Percentiles rank a stretch among this genome's conserved stretches.
Evolutionary conservation across 768 basidiomycete genomes (phyloP).

Genomic region (Kwoniella newhampshirensis): DNA sequence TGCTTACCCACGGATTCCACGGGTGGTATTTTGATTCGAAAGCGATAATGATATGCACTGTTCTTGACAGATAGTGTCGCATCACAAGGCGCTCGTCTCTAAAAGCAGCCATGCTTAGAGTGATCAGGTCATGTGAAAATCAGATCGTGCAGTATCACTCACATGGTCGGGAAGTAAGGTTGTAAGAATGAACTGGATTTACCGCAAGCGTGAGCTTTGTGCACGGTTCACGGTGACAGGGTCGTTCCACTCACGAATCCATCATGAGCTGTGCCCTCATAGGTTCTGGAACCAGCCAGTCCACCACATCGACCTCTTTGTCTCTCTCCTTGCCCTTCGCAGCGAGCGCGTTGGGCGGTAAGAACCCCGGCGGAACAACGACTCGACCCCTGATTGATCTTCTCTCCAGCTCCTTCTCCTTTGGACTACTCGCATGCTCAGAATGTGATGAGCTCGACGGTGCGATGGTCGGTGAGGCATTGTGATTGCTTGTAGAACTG

Average conservation of each 20-base stretch:
- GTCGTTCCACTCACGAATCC: constrained; percentile 39
- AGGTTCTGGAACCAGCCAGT: constrained; percentile 17
- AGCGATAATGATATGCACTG: constrained; percentile 41
- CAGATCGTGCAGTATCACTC: background rate
- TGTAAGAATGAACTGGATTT: constrained; percentile 25
- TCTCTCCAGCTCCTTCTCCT: no score
- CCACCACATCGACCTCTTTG: constrained; percentile 10
- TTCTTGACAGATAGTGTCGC: constrained; percentile 39
- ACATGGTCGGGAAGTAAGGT: constrained; percentile 40
- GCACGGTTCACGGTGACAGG: no score
- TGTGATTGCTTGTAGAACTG: background rate
- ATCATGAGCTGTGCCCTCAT: constrained; percentile 31
- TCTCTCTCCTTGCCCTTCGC: constrained; percentile 1
- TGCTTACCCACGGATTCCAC: constrained; percentile 40
- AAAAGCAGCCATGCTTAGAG: background rate
- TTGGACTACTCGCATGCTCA: background rate
- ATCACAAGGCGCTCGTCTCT: constrained; percentile 40
- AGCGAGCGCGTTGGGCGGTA: constrained; percentile 16
- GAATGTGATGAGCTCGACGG: constrained; percentile 3
- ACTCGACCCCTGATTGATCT: constrained; percentile 6
- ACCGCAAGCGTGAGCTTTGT: background rate
- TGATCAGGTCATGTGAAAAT: background rate
- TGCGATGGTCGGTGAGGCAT: background rate
- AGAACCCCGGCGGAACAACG: constrained; percentile 22
- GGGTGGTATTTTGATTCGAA: constrained; percentile 27